Evolutionary conservation across 2,329 filamentous ascomycete genomes (phyloP).

Genomic region (Xylaria sp.): DNA sequence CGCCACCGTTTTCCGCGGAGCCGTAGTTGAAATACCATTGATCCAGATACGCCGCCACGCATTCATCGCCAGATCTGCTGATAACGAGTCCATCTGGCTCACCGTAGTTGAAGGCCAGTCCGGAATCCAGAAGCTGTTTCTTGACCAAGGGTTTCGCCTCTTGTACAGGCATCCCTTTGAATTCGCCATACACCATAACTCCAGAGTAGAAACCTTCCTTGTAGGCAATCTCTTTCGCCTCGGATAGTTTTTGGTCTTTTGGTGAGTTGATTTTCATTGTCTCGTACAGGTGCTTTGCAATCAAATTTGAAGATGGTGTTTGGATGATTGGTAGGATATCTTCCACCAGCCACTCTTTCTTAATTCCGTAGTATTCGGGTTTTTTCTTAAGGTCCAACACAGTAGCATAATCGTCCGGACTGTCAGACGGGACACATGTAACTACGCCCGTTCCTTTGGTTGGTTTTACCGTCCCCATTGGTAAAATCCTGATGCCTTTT

Average conservation of each 20-base stretch:
- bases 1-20: constrained; percentile 35
- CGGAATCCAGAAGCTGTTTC: constrained; percentile 78
- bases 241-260: constrained; percentile 91
- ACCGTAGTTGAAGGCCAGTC: constrained; percentile 88
- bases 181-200: constrained; percentile 86
- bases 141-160: constrained; percentile 87
- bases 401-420: constrained; percentile 93
- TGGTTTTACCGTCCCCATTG: constrained; percentile 93
- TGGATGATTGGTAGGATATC: constrained; percentile 91
- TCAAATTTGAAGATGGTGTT: constrained; percentile 74
- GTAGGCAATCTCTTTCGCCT: constrained; percentile 96
- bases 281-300: constrained; percentile 34
- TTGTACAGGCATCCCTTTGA: constrained; percentile 87
- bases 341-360: constrained; percentile 95
- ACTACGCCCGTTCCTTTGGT: constrained; percentile 98
- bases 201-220: constrained; percentile 98
- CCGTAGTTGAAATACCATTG: constrained; percentile 99
- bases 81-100: constrained; percentile 74
- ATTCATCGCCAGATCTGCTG: constrained; percentile 83
- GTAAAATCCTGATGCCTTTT: constrained; percentile 85
- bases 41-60: constrained; percentile 90
- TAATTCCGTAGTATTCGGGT: constrained; percentile 93
- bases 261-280: constrained; percentile 87
- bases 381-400: constrained; percentile 91
- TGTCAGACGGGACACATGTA: constrained; percentile 94